A percentile compares a stretch with the other conserved stretches of the same genome.
Conservation (phyloP, 108 stramenopile genomes). For the Cyclotella sp. region DNA sequence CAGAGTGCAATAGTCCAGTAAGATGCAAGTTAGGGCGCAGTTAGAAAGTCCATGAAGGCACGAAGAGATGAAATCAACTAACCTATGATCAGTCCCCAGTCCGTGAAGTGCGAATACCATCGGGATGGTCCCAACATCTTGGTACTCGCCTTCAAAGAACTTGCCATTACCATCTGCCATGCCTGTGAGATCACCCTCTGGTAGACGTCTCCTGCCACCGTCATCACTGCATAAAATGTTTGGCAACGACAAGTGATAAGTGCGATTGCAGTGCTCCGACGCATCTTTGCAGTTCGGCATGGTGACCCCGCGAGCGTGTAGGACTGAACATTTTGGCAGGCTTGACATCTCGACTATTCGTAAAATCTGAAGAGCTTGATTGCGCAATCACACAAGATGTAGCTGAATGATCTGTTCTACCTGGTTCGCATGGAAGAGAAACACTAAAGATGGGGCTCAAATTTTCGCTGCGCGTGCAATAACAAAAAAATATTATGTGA, state of each 20-base stretch:
- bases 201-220: not conserved
- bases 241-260: conserved; percentile 20
- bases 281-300: conserved; percentile 24
- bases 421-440: too few relatives aligned
- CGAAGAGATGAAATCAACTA: not conserved
- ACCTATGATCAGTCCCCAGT: conserved; percentile 28
- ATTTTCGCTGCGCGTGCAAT: too few relatives aligned
- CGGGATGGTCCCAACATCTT: conserved; percentile 38
- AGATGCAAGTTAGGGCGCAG: not conserved
- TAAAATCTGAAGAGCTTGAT: too few relatives aligned
- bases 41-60: not conserved
- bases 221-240: conserved; percentile 3
- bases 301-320: conserved; percentile 11
- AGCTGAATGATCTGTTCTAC: too few relatives aligned
- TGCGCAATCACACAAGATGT: too few relatives aligned
- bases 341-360: not conserved
- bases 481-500: too few relatives aligned
- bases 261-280: conserved; percentile 9
- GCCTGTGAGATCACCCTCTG: not conserved
- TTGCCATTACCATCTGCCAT: not conserved
- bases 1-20: too few relatives aligned
- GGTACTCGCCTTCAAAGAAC: conserved; percentile 23
- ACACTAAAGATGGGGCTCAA: too few relatives aligned
- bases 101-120: conserved; percentile 61
- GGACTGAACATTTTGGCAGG: conserved; percentile 16